phyloP scores from a whole-genome alignment of 2,329 filamentous ascomycete species.

The Colletotrichum sp. region DNA sequence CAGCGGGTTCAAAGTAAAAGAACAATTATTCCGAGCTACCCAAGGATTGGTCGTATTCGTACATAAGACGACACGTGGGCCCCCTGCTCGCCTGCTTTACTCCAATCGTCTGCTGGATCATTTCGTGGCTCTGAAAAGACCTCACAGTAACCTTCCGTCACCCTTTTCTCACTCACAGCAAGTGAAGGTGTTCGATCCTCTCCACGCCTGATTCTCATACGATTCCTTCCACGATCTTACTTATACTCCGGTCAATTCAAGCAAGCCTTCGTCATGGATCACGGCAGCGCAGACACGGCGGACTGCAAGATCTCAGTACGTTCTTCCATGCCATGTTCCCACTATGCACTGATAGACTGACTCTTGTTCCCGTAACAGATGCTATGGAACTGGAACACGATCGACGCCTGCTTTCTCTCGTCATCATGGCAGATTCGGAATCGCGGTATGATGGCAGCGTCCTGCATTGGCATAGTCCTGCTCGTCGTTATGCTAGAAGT shows the following conservation, averaged over 20 bases:
- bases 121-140: neutral
- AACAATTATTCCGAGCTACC: neutral
- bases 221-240: neutral
- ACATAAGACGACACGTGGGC: neutral
- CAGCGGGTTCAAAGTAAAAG: rapidly evolving
- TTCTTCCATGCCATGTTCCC: neutral
- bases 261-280: neutral
- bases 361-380: neutral
- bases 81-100: neutral
- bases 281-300: constrained; percentile 20
- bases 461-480: neutral
- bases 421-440: constrained; percentile 2
- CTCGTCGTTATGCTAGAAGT: constrained; percentile 1
- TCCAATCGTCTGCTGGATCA: neutral
- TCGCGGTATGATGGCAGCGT: constrained; percentile 13
- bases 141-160: neutral
- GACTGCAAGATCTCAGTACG: constrained; percentile 35
- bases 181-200: neutral
- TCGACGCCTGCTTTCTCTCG: constrained; percentile 6
- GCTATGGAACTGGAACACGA: constrained; percentile 15
- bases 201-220: neutral
- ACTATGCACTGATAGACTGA: neutral
- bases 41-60: neutral
- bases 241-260: neutral
- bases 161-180: neutral